These are phyloP conservation scores for Pythium guiyangense DNA, from an alignment of 352 stramenopile genomes.

Conservation along the genomic window DNA sequence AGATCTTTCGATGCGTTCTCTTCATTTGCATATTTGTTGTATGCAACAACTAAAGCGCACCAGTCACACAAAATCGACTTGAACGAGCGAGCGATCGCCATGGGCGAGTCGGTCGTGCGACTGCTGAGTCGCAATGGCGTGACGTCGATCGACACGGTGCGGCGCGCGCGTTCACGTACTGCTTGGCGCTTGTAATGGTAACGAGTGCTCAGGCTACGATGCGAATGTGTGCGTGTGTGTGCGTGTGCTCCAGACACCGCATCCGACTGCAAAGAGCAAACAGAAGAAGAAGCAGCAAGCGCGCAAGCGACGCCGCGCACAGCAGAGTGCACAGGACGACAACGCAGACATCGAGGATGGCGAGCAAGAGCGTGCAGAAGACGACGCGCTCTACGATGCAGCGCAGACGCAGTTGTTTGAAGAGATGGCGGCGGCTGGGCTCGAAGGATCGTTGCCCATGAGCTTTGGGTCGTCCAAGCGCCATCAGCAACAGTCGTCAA, in stretches of 20 bases:
- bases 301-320: conserved; percentile 19
- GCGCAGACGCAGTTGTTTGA: conserved; percentile 45
- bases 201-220: neutral
- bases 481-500: neutral
- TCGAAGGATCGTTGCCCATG: conserved; percentile 48
- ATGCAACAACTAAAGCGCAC: neutral
- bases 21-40: too few relatives aligned
- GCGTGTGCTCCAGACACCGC: neutral
- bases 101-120: conserved; percentile 24
- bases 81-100: neutral
- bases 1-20: neutral
- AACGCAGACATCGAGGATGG: neutral
- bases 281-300: conserved; percentile 8
- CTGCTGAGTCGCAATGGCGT: conserved; percentile 28
- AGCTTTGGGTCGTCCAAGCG: conserved; percentile 35
- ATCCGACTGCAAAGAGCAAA: conserved; percentile 11
- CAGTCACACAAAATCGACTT: too few relatives aligned
- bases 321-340: neutral
- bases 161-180: too few relatives aligned
- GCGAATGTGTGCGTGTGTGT: too few relatives aligned
- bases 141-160: conserved; percentile 18
- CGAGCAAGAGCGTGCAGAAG: conserved; percentile 19
- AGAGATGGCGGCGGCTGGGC: conserved; percentile 56
- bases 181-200: too few relatives aligned
- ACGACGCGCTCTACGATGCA: conserved; percentile 36